Evolutionary conservation across 2,329 filamentous ascomycete genomes (phyloP).

Genomic region (Talaromyces sp.): DNA sequence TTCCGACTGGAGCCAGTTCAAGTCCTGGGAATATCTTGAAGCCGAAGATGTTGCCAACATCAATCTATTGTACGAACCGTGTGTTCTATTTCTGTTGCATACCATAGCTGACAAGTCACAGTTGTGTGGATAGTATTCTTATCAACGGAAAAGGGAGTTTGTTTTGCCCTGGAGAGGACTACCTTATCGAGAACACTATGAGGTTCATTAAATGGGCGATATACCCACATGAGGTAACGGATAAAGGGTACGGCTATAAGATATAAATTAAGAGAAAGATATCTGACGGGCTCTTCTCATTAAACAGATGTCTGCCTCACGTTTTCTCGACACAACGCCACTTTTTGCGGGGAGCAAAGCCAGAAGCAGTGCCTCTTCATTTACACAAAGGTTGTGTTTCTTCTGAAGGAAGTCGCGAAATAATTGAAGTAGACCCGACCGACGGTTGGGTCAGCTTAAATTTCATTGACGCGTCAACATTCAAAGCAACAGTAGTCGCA

Average conservation of each 20-base stretch:
- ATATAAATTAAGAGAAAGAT: not conserved
- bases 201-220: constrained; percentile 17
- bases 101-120: not conserved
- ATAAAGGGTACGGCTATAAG: constrained; percentile 22
- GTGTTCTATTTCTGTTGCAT: not conserved
- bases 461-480: constrained; percentile 48
- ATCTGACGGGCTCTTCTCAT: constrained; percentile 7
- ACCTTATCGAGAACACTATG: constrained; percentile 33
- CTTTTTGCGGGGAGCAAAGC: constrained; percentile 10
- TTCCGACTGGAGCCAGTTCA: constrained; percentile 53
- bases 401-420: constrained; percentile 40
- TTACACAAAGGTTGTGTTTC: constrained; percentile 39
- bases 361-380: constrained; percentile 18
- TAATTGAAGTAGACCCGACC: constrained; percentile 36
- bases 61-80: constrained; percentile 15
- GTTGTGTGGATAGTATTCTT: constrained; percentile 3
- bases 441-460: constrained; percentile 51
- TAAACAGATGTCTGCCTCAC: constrained; percentile 14
- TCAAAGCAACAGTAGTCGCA: constrained; percentile 43
- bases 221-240: constrained; percentile 19
- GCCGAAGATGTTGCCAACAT: constrained; percentile 7
- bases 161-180: constrained; percentile 44
- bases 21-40: constrained; percentile 43
- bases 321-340: constrained; percentile 8
- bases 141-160: constrained; percentile 22